A percentile compares a stretch with the other conserved stretches of the same genome.
phyloP scores from a whole-genome alignment of 306 rosid species.

The Oemleria cerasiformis region DNA sequence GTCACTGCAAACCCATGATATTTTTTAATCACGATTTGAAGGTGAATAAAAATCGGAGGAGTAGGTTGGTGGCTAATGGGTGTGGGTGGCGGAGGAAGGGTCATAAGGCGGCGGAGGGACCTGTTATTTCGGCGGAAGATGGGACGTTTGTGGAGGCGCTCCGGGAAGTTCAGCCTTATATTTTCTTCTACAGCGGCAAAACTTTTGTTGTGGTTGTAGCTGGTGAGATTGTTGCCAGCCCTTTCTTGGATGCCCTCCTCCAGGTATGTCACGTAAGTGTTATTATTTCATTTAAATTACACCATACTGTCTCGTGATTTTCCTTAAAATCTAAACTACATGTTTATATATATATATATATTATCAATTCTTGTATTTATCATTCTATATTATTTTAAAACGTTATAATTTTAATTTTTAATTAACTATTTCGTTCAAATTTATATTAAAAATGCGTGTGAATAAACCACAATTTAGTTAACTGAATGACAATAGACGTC shows the following conservation, averaged over 20 bases:
- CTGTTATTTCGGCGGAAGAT: slow-evolving; percentile 37
- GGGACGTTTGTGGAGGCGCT: slow-evolving; percentile 45
- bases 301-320: too few relatives aligned
- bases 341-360: too few relatives aligned
- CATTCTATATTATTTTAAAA: too few relatives aligned
- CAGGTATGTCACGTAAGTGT: slow-evolving; percentile 33
- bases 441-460: too few relatives aligned
- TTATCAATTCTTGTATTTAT: too few relatives aligned
- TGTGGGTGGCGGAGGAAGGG: neutral
- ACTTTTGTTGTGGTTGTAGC: slow-evolving; percentile 53
- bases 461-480: too few relatives aligned
- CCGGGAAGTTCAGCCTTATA: slow-evolving; percentile 68
- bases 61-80: neutral
- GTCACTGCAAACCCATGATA: neutral
- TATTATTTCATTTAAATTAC: too few relatives aligned
- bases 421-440: too few relatives aligned
- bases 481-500: too few relatives aligned
- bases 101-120: neutral
- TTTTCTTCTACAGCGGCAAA: slow-evolving; percentile 39
- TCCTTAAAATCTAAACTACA: too few relatives aligned
- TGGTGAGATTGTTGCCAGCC: slow-evolving; percentile 44
- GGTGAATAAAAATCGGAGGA: neutral
- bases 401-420: too few relatives aligned
- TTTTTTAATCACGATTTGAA: neutral
- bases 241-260: slow-evolving; percentile 48